Evolutionary conservation across 495 filamentous ascomycete genomes (phyloP).

Genomic region (Diplogelasinospora grovesii): DNA sequence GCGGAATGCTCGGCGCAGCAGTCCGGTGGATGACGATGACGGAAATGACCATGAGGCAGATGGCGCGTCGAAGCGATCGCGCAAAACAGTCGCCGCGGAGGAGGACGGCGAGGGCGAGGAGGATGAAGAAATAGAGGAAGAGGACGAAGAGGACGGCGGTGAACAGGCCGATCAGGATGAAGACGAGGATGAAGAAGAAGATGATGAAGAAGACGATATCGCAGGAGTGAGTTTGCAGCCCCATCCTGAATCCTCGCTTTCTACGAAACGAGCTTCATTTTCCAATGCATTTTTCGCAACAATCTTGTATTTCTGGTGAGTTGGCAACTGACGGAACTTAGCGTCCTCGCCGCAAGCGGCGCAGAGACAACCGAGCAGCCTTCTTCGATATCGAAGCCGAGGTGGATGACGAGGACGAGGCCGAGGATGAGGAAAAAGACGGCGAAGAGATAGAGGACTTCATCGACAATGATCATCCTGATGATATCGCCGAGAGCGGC

Average conservation of each 20-base stretch:
- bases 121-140: conserved; percentile 32
- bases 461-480: conserved; percentile 82
- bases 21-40: conserved; percentile 28
- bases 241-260: neutral
- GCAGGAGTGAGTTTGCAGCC: conserved; percentile 27
- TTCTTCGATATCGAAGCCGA: conserved; percentile 97
- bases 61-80: conserved; percentile 19
- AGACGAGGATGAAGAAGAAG: conserved; percentile 49
- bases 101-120: conserved; percentile 43
- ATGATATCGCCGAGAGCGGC: conserved; percentile 75
- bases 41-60: conserved; percentile 34
- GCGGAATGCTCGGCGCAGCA: conserved; percentile 13
- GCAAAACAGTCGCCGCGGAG: conserved; percentile 22
- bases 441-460: conserved; percentile 76
- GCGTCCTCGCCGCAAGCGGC: conserved; percentile 73
- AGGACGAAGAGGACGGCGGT: conserved; percentile 50
- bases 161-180: conserved; percentile 52
- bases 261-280: too few relatives aligned
- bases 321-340: too few relatives aligned
- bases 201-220: conserved; percentile 33
- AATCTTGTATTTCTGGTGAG: too few relatives aligned
- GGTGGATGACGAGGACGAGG: conserved; percentile 92
- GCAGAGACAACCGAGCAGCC: conserved; percentile 60
- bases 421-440: conserved; percentile 82
- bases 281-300: too few relatives aligned